Percentiles rank a stretch among this genome's conserved stretches.
phyloP scores from a whole-genome alignment of 495 filamentous ascomycete species.

The Ascodesmis nigricans region DNA sequence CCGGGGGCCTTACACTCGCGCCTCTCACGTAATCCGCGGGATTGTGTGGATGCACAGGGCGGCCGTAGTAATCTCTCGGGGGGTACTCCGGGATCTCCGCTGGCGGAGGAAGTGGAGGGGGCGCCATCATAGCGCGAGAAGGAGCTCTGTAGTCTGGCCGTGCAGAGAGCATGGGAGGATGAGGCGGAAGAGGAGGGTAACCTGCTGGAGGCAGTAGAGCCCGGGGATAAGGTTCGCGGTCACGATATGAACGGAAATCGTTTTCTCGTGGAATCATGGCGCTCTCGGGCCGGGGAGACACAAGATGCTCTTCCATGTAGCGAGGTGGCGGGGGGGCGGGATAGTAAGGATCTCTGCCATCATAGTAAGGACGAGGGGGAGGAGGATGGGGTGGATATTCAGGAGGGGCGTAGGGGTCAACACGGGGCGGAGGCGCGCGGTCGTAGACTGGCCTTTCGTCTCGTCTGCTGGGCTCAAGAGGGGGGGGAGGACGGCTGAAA shows the following conservation, averaged over 20 bases:
- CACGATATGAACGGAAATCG: conserved; percentile 13
- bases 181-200: background rate
- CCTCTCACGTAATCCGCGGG: too few species aligned
- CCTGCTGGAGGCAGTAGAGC: background rate
- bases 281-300: conserved; percentile 10
- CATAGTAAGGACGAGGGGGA: conserved; percentile 9
- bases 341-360: conserved; percentile 14
- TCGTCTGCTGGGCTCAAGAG: conserved; percentile 6
- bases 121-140: too few species aligned
- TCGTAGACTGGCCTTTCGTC: conserved; percentile 7
- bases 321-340: conserved; percentile 6
- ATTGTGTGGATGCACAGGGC: too few species aligned
- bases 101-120: too few species aligned
- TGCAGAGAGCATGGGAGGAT: too few species aligned
- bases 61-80: too few species aligned
- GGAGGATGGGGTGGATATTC: conserved; percentile 7
- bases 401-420: conserved; percentile 11
- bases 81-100: too few species aligned
- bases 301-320: conserved; percentile 7
- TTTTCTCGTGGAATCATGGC: conserved; percentile 10
- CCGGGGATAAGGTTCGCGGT: conserved; percentile 14
- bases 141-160: too few species aligned
- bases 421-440: conserved; percentile 3
- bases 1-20: too few species aligned
- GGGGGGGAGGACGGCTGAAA: background rate